Conservation (phyloP, 2,329 filamentous ascomycete species). For the Scedosporium minutisporum region DNA sequence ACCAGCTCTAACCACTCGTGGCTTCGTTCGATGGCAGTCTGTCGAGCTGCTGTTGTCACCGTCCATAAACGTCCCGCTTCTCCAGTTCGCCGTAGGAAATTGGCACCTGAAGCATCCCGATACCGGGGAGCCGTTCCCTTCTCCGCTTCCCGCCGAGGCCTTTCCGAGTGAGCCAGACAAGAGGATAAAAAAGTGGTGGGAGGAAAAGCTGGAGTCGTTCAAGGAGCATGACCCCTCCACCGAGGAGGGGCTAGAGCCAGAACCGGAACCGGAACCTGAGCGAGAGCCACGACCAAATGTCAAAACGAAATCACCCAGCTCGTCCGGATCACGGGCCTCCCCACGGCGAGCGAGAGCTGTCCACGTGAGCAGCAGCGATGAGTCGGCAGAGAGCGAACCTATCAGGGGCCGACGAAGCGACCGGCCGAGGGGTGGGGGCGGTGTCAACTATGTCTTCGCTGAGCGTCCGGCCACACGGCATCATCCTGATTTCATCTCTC, state of each 20-base stretch:
- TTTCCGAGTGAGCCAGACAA: slow-evolving; percentile 66
- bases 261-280: neutral
- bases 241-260: neutral
- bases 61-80: slow-evolving; percentile 74
- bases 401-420: neutral
- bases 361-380: neutral
- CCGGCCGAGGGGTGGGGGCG: neutral
- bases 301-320: neutral
- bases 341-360: neutral
- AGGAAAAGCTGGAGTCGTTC: slow-evolving; percentile 24
- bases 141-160: slow-evolving; percentile 46
- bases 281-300: neutral
- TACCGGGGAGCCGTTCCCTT: slow-evolving; percentile 59
- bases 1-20: slow-evolving; percentile 71
- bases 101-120: slow-evolving; percentile 69
- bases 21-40: slow-evolving; percentile 89
- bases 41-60: slow-evolving; percentile 83
- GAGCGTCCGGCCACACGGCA: neutral
- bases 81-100: slow-evolving; percentile 69
- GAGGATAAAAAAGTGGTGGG: slow-evolving; percentile 82
- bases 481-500: neutral
- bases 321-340: neutral
- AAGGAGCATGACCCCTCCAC: neutral
- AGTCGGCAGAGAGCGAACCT: neutral
- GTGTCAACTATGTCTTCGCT: slow-evolving; percentile 1